Evolutionary conservation across 106 monocot species (phyloP).

Genomic region (Allium cepa): DNA sequence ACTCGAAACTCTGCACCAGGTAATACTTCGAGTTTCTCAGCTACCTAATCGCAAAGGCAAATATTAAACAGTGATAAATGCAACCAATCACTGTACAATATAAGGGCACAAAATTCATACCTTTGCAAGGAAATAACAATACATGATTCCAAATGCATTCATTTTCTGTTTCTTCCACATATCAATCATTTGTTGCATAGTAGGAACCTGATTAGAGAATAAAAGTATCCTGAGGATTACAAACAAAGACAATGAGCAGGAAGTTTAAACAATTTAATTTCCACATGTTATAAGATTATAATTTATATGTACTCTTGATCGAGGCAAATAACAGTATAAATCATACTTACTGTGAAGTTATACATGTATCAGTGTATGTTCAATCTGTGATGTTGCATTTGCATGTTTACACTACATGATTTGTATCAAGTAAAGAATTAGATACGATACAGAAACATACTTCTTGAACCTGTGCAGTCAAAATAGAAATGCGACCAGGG

Average conservation of each 20-base stretch:
- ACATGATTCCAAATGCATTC: slow-evolving; percentile 83
- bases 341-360: no score
- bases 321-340: no score
- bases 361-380: no score
- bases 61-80: background rate
- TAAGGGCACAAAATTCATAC: slow-evolving; percentile 19
- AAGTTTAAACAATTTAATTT: no score
- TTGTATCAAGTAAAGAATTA: background rate
- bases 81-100: no score
- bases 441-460: slow-evolving; percentile 13
- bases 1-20: slow-evolving; percentile 98
- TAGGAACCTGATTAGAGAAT: slow-evolving; percentile 57
- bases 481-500: slow-evolving; percentile 62
- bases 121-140: slow-evolving; percentile 96
- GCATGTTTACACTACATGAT: slow-evolving; percentile 2
- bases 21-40: slow-evolving; percentile 69
- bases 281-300: no score
- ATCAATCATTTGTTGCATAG: slow-evolving; percentile 81
- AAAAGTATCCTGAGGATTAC: no score
- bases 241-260: background rate
- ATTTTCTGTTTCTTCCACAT: slow-evolving; percentile 86
- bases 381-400: background rate
- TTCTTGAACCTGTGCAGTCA: slow-evolving; percentile 65
- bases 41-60: slow-evolving; percentile 39
- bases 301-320: no score